Base-by-base conservation (phyloP, 2,329 filamentous ascomycete genomes). In the Talaromyces albobiverticillius region DNA sequence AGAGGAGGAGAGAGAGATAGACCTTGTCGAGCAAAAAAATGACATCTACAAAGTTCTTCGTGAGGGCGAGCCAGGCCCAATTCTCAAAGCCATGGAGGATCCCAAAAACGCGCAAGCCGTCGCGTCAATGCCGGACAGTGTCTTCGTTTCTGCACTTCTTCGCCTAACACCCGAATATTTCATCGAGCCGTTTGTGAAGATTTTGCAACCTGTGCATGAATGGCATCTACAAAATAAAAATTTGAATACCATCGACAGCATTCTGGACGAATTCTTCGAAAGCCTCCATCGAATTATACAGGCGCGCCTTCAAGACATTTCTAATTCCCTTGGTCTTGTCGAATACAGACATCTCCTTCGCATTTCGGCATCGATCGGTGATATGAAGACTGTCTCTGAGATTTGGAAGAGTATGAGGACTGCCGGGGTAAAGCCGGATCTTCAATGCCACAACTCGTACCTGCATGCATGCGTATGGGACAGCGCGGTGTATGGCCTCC, bases 111-210 rank as follows among this genome's bases (percentile, higher is more conserved):
- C 59, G 16, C 50, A 59, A 10, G 47, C 68, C 18, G 59, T 72
- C 46, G 61, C 64, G 51, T 62, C 60, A 4, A 65, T 90, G 20
- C 77, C 85, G 0, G 67, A 76, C 1, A 73, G 78, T 1, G 79
- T 79, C 1, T 85, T 90, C 62, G 82, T 83, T 1, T 83, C 87
- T 58, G 79, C 88, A 9, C 67, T 92, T 26, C 78, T 79, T 31
- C 75, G 78, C 4, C 68, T 91, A 8, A 83, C 88, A 54, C 86
- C 87, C 0, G 62, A 68, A 22, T 68, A 79, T 59, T 78, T 81
- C 56, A 60, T 82, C 38, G 67, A 71, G 22, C 71, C 72, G 1
- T 74, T 76, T 60, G 71, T 80, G 4, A 63, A 68, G 20, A 69
- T 83, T 16, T 73, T 80, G 50, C 65, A 70, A 18, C 68, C 78